Evolutionary conservation across 208 protist species (phyloP).

Genomic region (Trypanosoma cruzi): DNA sequence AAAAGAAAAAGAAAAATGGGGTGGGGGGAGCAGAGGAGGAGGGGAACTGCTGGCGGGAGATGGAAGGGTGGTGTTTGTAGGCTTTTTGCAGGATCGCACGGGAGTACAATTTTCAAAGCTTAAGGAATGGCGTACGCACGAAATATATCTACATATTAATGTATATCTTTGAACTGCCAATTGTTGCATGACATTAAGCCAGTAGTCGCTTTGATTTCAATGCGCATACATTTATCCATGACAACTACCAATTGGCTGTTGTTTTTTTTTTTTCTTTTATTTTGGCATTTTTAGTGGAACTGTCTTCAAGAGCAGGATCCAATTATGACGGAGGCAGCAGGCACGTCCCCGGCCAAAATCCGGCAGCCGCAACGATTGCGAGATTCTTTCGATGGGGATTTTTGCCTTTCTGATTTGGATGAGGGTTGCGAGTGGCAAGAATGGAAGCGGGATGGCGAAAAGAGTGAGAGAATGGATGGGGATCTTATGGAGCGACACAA

Average conservation of each 20-base stretch:
- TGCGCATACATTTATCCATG: too few relatives aligned
- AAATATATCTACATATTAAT: too few relatives aligned
- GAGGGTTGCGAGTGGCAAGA: conserved; percentile 23
- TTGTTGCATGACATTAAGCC: too few relatives aligned
- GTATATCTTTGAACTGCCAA: too few relatives aligned
- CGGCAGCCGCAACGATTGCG: conserved; percentile 32
- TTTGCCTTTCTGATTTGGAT: conserved; percentile 29
- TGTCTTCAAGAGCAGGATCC: background rate
- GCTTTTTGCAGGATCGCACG: background rate
- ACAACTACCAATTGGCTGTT: background rate
- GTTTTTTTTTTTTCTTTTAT: conserved; percentile 1
- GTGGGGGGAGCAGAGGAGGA: background rate
- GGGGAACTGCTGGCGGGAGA: background rate
- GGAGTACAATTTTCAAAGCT: background rate
- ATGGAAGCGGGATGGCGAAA: conserved; percentile 23
- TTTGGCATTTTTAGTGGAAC: background rate
- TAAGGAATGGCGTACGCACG: too few relatives aligned
- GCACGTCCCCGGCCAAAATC: conserved; percentile 19
- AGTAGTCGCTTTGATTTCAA: too few relatives aligned
- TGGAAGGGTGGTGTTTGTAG: background rate
- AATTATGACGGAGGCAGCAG: background rate
- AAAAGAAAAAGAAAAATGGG: background rate
- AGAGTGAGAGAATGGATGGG: conserved; percentile 28
- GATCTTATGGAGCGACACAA: conserved; percentile 21
- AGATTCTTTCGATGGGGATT: conserved; percentile 32